phyloP scores from a whole-genome alignment of 495 filamentous ascomycete genomes.

The Zalerion maritima region DNA sequence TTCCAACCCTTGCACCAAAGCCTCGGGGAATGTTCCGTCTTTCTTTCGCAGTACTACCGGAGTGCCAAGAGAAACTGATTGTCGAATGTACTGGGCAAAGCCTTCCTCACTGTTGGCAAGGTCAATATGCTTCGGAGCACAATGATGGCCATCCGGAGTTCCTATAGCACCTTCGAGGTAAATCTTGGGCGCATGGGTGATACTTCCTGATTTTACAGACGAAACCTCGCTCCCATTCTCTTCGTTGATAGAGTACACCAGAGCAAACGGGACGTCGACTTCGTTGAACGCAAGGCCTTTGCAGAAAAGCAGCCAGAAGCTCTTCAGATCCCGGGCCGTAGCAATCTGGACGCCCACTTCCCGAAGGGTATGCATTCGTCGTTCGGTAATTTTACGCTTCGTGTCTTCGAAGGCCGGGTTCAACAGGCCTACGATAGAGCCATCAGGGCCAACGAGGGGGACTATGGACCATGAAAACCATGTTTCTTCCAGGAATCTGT shows the following conservation, averaged over 20 bases:
- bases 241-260: constrained; percentile 47
- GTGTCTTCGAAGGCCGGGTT: constrained; percentile 60
- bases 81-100: constrained; percentile 49
- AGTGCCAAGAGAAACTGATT: constrained; percentile 45
- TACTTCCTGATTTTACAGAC: constrained; percentile 46
- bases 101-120: constrained; percentile 45
- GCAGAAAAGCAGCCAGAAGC: constrained; percentile 44
- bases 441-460: constrained; percentile 47
- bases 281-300: constrained; percentile 45
- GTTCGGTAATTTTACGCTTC: constrained; percentile 45
- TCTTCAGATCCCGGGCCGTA: constrained; percentile 47
- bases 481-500: constrained; percentile 49
- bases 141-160: constrained; percentile 42
- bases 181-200: constrained; percentile 36
- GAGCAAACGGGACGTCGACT: constrained; percentile 46
- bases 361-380: constrained; percentile 50
- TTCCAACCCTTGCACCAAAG: constrained; percentile 44
- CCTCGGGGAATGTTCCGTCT: constrained; percentile 40
- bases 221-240: constrained; percentile 44
- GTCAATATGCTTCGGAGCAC: constrained; percentile 39
- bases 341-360: constrained; percentile 58
- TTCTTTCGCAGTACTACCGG: constrained; percentile 44
- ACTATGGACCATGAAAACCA: constrained; percentile 58
- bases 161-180: constrained; percentile 48
- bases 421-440: constrained; percentile 47